Percentiles rank a stretch among this genome's conserved stretches.
Conservation (phyloP, 257 asterid genomes). For the Haberlea rhodopensis region DNA sequence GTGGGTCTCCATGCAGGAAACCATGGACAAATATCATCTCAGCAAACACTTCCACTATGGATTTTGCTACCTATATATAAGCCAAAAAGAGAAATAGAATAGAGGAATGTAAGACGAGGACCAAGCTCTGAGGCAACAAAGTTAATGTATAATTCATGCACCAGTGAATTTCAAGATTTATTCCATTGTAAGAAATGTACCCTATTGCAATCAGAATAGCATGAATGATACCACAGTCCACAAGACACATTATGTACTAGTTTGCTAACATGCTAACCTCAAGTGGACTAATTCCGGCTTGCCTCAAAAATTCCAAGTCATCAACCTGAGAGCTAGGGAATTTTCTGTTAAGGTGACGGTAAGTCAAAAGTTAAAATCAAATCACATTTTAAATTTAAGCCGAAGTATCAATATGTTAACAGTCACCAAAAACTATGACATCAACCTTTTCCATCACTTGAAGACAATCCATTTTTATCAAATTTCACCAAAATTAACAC, state of each 20-base stretch:
- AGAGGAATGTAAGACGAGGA: conserved; percentile 10
- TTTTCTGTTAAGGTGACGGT: not conserved
- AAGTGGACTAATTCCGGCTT: conserved; percentile 54
- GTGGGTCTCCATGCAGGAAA: conserved; percentile 89
- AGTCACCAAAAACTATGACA: too few relatives aligned
- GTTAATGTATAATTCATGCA: conserved; percentile 17
- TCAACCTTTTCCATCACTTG: too few relatives aligned
- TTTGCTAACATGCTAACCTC: conserved; percentile 47
- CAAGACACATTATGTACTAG: not conserved
- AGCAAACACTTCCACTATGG: conserved; percentile 67
- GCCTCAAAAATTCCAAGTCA: conserved; percentile 3
- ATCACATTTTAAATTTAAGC: too few relatives aligned
- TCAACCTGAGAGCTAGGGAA: too few relatives aligned
- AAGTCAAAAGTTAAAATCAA: not conserved
- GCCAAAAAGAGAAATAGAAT: conserved; percentile 26
- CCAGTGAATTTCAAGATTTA: not conserved
- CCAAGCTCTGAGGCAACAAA: conserved; percentile 5
- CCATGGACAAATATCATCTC: conserved; percentile 97
- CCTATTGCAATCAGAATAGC: not conserved
- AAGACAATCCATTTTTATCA: too few relatives aligned
- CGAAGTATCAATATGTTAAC: too few relatives aligned
- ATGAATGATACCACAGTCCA: conserved; percentile 8
- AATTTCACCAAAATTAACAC: too few relatives aligned
- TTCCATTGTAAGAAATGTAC: conserved; percentile 11
- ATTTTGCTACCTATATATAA: conserved; percentile 65